Evolutionary conservation across 1,284 basidiomycete species (phyloP), one percentile per base, ranked within the genome.

Genomic region (Fomitopsis pinicola): DNA sequence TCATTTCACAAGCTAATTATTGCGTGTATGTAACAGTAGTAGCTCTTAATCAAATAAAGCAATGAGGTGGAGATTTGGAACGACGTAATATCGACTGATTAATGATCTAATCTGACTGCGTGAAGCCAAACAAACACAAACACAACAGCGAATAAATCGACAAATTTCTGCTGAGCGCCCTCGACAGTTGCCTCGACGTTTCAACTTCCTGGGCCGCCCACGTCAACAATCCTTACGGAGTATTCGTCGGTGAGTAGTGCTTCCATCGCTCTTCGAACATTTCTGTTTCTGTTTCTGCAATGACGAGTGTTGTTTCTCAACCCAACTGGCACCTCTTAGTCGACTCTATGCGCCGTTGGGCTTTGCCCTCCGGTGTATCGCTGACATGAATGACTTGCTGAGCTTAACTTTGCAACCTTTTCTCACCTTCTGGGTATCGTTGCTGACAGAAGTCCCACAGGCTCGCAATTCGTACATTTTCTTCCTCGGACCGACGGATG

Each of bases 281-380:
- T 22, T 46, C 22, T 30, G 55, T 58, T 53, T 64, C 55, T 15
- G 55, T 55, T 40, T 58, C 63, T 62, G 69, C 75, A 75, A 81
- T 84, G 89, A 91, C 81, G 89, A 91, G 89, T 82, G 88, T 90
- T 89, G 86, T 83, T 79, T 70, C 75, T 75, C 81, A 84, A 88
- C 87, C 86, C 71, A 60, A 82, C 84, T 91, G 89, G 89, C 88
- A 91, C 88, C 89, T 91, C 89, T 91, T 90, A 91, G 89, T 90
- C 85, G 87, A 91, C 81, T 73, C 84, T 81, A 76, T 78, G 73
- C 79, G 62, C 65, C 66, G 64, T 55, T 69, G 73, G 73, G 74
- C 71, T 65, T 71, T 72, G 71, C 72, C 72, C 66, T 62, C 58
- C 67, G 73, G 72, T 77, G 80, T 75, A 76, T 84, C 82, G 85